Conservation (phyloP, 495 filamentous ascomycete genomes). For the Penicillium nucicola region DNA sequence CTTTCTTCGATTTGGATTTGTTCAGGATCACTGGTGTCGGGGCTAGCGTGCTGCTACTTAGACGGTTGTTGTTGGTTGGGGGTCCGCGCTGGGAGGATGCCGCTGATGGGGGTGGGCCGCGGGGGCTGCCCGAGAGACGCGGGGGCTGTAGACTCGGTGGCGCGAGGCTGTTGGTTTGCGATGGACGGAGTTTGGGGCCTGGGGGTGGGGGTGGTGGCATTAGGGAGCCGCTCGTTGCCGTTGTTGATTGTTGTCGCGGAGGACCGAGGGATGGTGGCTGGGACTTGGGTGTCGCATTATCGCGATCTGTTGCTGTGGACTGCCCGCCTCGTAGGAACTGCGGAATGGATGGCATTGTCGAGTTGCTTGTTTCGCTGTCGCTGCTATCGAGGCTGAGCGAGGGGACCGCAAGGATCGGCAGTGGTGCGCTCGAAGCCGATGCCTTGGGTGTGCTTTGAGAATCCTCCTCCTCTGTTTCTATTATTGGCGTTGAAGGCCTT, state of each 20-base stretch:
- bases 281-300: constrained; percentile 9
- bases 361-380: constrained; percentile 3
- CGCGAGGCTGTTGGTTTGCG: constrained; percentile 18
- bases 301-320: background rate
- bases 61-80: constrained; percentile 25
- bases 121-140: constrained; percentile 13
- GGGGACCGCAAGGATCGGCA: constrained; percentile 29
- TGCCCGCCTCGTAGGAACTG: constrained; percentile 3
- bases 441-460: constrained; percentile 51
- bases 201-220: constrained; percentile 42
- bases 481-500: constrained; percentile 1
- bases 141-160: constrained; percentile 13
- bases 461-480: constrained; percentile 24
- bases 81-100: constrained; percentile 30
- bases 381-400: constrained; percentile 26
- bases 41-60: constrained; percentile 33
- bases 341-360: constrained; percentile 3
- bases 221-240: constrained; percentile 16
- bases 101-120: constrained; percentile 33
- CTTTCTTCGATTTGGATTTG: constrained; percentile 49
- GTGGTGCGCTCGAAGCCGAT: constrained; percentile 24
- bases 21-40: constrained; percentile 35
- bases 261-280: constrained; percentile 10
- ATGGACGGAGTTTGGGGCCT: constrained; percentile 26
- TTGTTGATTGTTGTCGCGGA: constrained; percentile 11